phyloP scores from a whole-genome alignment of 345 rosid genomes.

The Nasturtium officinale region DNA sequence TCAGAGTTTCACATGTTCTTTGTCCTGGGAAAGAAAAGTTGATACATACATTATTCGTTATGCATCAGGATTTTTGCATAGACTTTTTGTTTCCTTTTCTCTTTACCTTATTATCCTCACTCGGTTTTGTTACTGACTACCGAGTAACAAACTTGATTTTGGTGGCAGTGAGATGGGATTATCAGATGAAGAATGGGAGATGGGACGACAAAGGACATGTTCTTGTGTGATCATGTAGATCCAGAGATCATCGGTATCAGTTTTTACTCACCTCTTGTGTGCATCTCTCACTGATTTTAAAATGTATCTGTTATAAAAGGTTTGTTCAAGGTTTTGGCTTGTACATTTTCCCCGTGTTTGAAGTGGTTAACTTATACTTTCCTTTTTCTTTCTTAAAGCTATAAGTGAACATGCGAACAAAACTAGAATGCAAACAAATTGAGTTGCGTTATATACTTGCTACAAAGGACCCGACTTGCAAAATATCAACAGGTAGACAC shows the following conservation, averaged over 20 bases:
- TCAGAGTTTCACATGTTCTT: neutral
- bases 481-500: too few relatives aligned
- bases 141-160: conserved; percentile 10
- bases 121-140: neutral
- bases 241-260: conserved; percentile 17
- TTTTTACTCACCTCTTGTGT: conserved; percentile 30
- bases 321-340: conserved; percentile 32
- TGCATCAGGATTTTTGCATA: neutral
- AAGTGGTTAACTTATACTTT: conserved; percentile 12
- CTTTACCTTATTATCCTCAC: neutral
- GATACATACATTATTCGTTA: neutral
- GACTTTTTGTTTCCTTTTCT: neutral
- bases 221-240: conserved; percentile 43
- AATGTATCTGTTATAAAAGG: conserved; percentile 29
- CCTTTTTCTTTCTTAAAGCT: neutral
- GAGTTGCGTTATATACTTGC: too few relatives aligned
- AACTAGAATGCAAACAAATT: neutral
- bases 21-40: neutral
- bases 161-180: conserved; percentile 42
- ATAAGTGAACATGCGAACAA: conserved; percentile 21
- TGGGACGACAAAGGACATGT: conserved; percentile 35
- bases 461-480: too few relatives aligned
- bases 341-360: conserved; percentile 30
- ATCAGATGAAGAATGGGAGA: conserved; percentile 41
- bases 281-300: conserved; percentile 16